Percentiles rank a stretch among this genome's conserved stretches.
These are phyloP conservation scores for Narthecium ossifragum DNA, from an alignment of 106 monocot genomes.

Conservation along the genomic window DNA sequence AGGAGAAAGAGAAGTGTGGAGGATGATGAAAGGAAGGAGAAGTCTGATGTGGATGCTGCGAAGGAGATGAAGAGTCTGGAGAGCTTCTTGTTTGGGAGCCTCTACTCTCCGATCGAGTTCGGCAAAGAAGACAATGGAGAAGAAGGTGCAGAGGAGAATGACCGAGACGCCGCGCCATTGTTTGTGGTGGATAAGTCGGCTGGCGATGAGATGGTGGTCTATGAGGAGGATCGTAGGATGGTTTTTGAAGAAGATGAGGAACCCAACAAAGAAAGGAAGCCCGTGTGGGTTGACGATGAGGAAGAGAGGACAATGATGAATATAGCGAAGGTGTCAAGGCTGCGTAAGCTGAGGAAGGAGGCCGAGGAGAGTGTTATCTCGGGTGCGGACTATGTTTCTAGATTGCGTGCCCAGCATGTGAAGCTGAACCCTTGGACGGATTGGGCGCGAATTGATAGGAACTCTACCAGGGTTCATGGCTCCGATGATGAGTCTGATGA, in stretches of 20 bases:
- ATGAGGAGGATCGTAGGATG: conserved; percentile 28
- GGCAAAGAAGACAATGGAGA: conserved; percentile 41
- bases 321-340: conserved; percentile 36
- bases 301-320: conserved; percentile 52
- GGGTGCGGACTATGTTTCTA: conserved; percentile 49
- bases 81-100: conserved; percentile 46
- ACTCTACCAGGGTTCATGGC: neutral
- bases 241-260: neutral
- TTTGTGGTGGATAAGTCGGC: conserved; percentile 49
- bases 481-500: conserved; percentile 42
- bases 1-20: conserved; percentile 24
- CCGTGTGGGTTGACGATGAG: conserved; percentile 75
- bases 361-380: conserved; percentile 46
- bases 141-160: neutral
- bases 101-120: conserved; percentile 48
- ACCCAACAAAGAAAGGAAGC: conserved; percentile 25
- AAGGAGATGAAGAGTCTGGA: conserved; percentile 68
- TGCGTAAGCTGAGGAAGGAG: conserved; percentile 66
- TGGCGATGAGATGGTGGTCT: conserved; percentile 21
- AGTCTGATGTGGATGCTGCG: conserved; percentile 14
- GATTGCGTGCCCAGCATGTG: conserved; percentile 65
- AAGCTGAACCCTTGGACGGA: conserved; percentile 68
- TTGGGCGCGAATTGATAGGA: conserved; percentile 46
- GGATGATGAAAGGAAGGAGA: neutral
- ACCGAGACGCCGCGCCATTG: conserved; percentile 1